Percentiles rank a stretch among this genome's conserved stretches.
These are phyloP conservation scores for Vinca minor DNA, from an alignment of 257 asterid genomes.

Conservation along the genomic window DNA sequence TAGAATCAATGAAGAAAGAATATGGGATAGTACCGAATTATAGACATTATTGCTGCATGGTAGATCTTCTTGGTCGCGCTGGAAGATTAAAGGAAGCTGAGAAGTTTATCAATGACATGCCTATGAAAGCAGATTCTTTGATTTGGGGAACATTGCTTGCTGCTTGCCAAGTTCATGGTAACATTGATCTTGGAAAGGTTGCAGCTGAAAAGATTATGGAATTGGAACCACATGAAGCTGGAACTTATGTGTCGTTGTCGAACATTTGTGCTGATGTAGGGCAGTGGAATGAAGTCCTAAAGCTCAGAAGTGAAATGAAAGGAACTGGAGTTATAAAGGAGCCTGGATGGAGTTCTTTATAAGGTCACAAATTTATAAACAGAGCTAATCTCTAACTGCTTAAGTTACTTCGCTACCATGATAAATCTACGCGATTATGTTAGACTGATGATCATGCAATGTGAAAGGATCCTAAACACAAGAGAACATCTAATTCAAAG, in stretches of 20 bases:
- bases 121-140: constrained; percentile 37
- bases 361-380: too few relatives aligned
- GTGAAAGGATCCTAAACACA: too few relatives aligned
- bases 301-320: constrained; percentile 42
- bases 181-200: constrained; percentile 44
- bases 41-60: constrained; percentile 70
- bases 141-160: constrained; percentile 76
- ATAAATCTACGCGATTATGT: too few relatives aligned
- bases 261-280: constrained; percentile 71
- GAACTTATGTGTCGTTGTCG: constrained; percentile 46
- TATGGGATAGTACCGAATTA: constrained; percentile 49
- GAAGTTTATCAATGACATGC: constrained; percentile 54
- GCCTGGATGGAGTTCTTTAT: constrained; percentile 68
- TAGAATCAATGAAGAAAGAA: constrained; percentile 59
- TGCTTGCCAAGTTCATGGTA: constrained; percentile 58
- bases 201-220: constrained; percentile 55
- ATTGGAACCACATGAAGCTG: constrained; percentile 49
- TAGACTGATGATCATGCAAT: too few relatives aligned
- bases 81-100: constrained; percentile 68
- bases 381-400: too few relatives aligned
- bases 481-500: too few relatives aligned
- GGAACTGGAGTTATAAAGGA: constrained; percentile 43
- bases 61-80: constrained; percentile 75
- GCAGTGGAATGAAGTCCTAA: constrained; percentile 56
- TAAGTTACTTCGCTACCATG: too few relatives aligned